These are phyloP conservation scores for Scalesia atractyloides DNA, from an alignment of 129 eudicot genomes.

Conservation along the genomic window DNA sequence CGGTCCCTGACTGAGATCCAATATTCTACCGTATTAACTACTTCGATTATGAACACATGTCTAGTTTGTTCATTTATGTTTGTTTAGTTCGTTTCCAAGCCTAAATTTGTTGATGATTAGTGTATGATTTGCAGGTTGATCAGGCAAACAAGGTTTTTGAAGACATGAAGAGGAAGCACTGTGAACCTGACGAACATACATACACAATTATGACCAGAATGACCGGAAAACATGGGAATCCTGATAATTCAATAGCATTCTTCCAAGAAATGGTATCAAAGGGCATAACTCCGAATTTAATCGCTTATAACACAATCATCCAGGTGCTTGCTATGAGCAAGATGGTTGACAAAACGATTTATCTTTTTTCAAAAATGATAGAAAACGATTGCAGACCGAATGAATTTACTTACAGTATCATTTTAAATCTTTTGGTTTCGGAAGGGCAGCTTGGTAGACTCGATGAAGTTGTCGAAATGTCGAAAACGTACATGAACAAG, in stretches of 20 bases:
- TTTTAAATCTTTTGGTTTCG: constrained; percentile 62
- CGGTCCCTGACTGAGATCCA: no score
- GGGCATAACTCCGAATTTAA: constrained; percentile 59
- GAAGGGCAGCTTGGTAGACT: constrained; percentile 87
- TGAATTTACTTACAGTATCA: constrained; percentile 82
- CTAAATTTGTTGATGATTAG: background rate
- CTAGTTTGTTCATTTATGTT: no score
- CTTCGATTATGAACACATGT: no score
- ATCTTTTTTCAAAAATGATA: constrained; percentile 81
- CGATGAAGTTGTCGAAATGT: constrained; percentile 77
- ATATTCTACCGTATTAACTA: no score
- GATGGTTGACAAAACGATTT: constrained; percentile 74
- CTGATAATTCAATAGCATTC: constrained; percentile 56
- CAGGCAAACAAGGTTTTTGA: constrained; percentile 46
- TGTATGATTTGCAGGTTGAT: background rate
- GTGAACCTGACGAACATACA: constrained; percentile 90
- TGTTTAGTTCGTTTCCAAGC: background rate
- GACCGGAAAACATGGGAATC: constrained; percentile 64
- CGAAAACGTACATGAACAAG: constrained; percentile 71
- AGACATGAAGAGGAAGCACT: constrained; percentile 77
- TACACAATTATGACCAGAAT: constrained; percentile 81
- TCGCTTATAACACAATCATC: constrained; percentile 77
- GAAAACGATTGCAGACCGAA: constrained; percentile 82
- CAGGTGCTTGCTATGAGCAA: constrained; percentile 65
- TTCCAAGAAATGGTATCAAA: constrained; percentile 81